A percentile compares a stretch with the other conserved stretches of the same genome.
phyloP scores from a whole-genome alignment of 139 green algal genomes.

The Limnomonas spitsbergensis region DNA sequence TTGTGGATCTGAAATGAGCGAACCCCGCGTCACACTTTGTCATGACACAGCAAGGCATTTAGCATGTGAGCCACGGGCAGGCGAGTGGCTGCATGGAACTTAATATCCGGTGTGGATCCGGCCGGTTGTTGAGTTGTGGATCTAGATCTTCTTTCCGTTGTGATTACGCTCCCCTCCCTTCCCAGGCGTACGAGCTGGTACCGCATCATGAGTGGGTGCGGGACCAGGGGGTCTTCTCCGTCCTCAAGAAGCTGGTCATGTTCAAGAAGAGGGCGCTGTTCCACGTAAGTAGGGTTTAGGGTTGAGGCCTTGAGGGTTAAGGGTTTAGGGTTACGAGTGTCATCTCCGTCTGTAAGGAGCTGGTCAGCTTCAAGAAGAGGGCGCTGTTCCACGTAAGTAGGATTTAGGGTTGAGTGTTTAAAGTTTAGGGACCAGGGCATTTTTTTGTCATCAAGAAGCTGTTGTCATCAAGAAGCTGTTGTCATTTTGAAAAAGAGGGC shows the following conservation, averaged over 20 bases:
- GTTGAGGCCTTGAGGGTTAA: no score
- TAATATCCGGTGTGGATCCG: no score
- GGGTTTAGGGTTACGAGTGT: slow-evolving; percentile 37
- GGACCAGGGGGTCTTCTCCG: slow-evolving; percentile 35
- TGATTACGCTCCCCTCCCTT: background rate
- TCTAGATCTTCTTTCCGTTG: no score
- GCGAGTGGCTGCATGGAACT: no score
- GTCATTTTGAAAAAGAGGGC: slow-evolving; percentile 42
- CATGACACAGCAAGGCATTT: slow-evolving; percentile 31
- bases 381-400: slow-evolving; percentile 33
- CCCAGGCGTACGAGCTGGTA: slow-evolving; percentile 28
- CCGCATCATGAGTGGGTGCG: slow-evolving; percentile 42
- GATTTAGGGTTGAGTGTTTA: no score
- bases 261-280: slow-evolving; percentile 43
- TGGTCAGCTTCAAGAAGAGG: slow-evolving; percentile 45
- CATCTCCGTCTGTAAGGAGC: slow-evolving; percentile 39
- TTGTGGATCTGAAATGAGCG: slow-evolving; percentile 22
- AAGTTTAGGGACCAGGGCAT: slow-evolving; percentile 33
- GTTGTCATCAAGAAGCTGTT: slow-evolving; percentile 41
- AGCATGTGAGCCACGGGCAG: slow-evolving; percentile 21
- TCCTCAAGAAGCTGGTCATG: slow-evolving; percentile 47
- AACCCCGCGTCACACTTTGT: slow-evolving; percentile 36
- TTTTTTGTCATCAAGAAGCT: slow-evolving; percentile 35
- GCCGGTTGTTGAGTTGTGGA: no score
- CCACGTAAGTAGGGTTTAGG: slow-evolving; percentile 27